A percentile compares a stretch with the other conserved stretches of the same genome.
phyloP scores from a whole-genome alignment of 2,329 filamentous ascomycete species.

The Teratosphaeria destructans region DNA sequence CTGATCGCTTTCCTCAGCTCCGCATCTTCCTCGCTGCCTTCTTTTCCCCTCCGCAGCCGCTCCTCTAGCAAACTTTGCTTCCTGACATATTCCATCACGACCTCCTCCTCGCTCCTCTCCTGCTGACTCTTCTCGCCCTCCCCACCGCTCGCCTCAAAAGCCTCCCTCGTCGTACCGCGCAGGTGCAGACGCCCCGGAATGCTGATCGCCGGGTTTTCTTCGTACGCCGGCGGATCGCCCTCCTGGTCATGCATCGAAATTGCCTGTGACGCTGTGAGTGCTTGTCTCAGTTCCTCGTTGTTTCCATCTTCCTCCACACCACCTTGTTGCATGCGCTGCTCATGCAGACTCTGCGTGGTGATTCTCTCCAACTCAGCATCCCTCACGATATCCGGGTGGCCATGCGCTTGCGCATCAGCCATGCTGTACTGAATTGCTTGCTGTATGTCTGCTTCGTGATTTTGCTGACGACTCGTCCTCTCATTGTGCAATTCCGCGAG shows the following conservation, averaged over 20 bases:
- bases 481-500: slow-evolving; percentile 46
- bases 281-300: slow-evolving; percentile 14
- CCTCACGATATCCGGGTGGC: slow-evolving; percentile 5
- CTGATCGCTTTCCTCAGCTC: slow-evolving; percentile 47
- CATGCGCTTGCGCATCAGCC: slow-evolving; percentile 26
- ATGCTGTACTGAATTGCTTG: slow-evolving; percentile 33
- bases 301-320: slow-evolving; percentile 2
- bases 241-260: slow-evolving; percentile 2
- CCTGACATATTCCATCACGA: slow-evolving; percentile 66
- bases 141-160: slow-evolving; percentile 6
- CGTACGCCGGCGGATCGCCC: slow-evolving; percentile 11
- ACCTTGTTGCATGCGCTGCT: slow-evolving; percentile 22
- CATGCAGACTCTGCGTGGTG: slow-evolving; percentile 34
- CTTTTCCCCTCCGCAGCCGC: slow-evolving; percentile 28
- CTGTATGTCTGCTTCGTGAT: slow-evolving; percentile 28
- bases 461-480: slow-evolving; percentile 16
- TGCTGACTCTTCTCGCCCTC: slow-evolving; percentile 19
- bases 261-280: slow-evolving; percentile 4
- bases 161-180: slow-evolving; percentile 15
- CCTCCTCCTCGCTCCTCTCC: slow-evolving; percentile 54
- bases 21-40: slow-evolving; percentile 29
- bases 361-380: slow-evolving; percentile 34
- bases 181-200: slow-evolving; percentile 14
- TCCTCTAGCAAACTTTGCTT: slow-evolving; percentile 66
- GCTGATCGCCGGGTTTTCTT: slow-evolving; percentile 8